Conservation (phyloP, 2,329 filamentous ascomycete species). For the Blastomyces gilchristii region DNA sequence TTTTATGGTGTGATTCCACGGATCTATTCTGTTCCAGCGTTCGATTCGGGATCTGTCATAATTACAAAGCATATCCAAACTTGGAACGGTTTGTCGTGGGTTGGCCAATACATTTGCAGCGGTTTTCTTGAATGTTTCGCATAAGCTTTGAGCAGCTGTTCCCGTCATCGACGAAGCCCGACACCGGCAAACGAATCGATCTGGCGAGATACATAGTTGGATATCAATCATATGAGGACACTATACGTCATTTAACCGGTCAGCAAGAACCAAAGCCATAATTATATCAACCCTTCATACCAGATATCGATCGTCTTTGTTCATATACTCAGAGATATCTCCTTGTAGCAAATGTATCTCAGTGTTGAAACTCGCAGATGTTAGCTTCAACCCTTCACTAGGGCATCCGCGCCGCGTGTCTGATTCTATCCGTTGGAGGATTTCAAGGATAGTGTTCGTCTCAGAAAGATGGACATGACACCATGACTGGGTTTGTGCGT, state of each 20-base stretch:
- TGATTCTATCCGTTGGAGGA: neutral
- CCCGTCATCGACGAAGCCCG: neutral
- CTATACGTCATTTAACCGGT: neutral
- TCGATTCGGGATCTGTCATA: constrained; percentile 1
- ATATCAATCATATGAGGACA: neutral
- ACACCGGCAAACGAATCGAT: neutral
- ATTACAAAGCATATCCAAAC: constrained; percentile 1
- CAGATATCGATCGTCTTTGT: too few species aligned
- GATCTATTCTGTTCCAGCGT: constrained; percentile 3
- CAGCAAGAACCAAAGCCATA: neutral
- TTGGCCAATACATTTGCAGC: neutral
- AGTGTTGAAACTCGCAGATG: neutral
- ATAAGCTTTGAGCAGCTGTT: neutral
- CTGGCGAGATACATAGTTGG: neutral
- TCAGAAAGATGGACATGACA: neutral
- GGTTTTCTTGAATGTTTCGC: neutral
- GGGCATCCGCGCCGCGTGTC: neutral
- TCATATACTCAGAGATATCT: neutral
- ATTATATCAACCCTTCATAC: neutral
- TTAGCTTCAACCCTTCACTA: neutral
- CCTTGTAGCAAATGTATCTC: neutral
- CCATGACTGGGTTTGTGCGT: neutral
- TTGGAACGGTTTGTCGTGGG: neutral
- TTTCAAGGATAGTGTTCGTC: neutral
- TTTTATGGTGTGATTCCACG: neutral